A percentile compares a stretch with the other conserved stretches of the same genome.
phyloP scores from a whole-genome alignment of 768 basidiomycete species.

The Lactarius vividus region DNA sequence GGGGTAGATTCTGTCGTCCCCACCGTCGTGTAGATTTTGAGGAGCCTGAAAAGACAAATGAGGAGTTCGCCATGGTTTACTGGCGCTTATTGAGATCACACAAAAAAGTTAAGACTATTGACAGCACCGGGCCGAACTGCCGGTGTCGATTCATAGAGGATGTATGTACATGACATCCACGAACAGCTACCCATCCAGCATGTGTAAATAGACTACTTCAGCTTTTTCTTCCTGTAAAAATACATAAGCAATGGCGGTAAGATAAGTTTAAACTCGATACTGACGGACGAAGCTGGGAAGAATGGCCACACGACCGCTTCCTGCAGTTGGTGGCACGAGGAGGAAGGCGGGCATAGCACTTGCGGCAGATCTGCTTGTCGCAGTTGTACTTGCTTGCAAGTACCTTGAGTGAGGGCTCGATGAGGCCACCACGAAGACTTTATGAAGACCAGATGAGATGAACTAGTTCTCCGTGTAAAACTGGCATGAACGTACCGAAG shows the following conservation, averaged over 20 bases:
- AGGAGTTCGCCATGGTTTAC: constrained; percentile 3
- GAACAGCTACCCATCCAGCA: constrained; percentile 8
- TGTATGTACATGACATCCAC: neutral
- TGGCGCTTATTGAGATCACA: neutral
- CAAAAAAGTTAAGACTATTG: neutral
- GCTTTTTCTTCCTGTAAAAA: constrained; percentile 81
- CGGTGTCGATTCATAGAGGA: neutral
- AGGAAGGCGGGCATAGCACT: constrained; percentile 99
- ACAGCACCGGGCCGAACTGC: constrained; percentile 8
- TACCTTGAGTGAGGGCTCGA: constrained; percentile 97
- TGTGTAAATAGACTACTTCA: constrained; percentile 62
- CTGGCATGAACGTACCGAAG: constrained; percentile 64
- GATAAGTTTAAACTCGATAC: constrained; percentile 37
- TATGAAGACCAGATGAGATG: constrained; percentile 18
- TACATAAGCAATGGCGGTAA: neutral
- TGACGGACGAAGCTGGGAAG: constrained; percentile 87
- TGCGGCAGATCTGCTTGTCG: constrained; percentile 99
- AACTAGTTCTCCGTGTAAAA: neutral
- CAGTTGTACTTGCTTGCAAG: constrained; percentile 98
- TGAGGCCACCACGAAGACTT: constrained; percentile 96
- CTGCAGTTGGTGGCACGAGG: constrained; percentile 99
- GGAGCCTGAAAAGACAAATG: constrained; percentile 19
- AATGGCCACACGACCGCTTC: constrained; percentile 90
- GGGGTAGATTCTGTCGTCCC: constrained; percentile 34
- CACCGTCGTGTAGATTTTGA: constrained; percentile 39